Evolutionary conservation across 148 eudicot genomes (phyloP), one percentile per base, ranked within the genome.

Genomic region (Pharnaceum exiguum): DNA sequence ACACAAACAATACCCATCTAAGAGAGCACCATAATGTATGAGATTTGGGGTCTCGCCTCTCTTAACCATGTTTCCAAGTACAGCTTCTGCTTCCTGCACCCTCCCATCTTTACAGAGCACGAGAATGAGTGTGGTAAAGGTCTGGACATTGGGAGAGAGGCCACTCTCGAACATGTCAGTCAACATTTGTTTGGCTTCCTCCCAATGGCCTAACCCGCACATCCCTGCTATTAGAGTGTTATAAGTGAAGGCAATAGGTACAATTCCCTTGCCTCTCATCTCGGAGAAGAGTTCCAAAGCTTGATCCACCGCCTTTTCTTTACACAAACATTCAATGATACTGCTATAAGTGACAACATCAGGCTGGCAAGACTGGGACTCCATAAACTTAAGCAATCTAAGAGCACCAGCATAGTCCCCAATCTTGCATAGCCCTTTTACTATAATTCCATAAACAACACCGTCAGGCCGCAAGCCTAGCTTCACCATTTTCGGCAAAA

Each of bases 91-190:
- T 51, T 50, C 62, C 26, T 39, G 48, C 3, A 55, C 19, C 49
- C 58, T 60, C 42, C 60, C 32, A 35, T 24, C 46, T 52, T 59
- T 68, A 50, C 52, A 70, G 37, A 53, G 57, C 38, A 71, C 79
- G 51, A 65, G 65, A 29, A 71, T 67, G 43, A 75, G 57, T 31
- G 36, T 46, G 5, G 40, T 66, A 35, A 61, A 71, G 30, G 76
- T 62, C 51, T 71, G 21, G 62, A 53, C 45, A 62, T 67, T 60
- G 10, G 19, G 42, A 21, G 42, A 17, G 42, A 48, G 40, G 21
- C 77, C 67, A 27, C 37, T 42, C 55, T 22, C 54, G 53, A 5
- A 60, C 74, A 68, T 60, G 43, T 44, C 62, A 51, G 63, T 15
- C 24, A 74, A 69, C 12, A 64, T 46, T 9, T 7, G 15, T 48